phyloP scores from a whole-genome alignment of 2,329 filamentous ascomycete species.

The Fusarium fracticaudum region DNA sequence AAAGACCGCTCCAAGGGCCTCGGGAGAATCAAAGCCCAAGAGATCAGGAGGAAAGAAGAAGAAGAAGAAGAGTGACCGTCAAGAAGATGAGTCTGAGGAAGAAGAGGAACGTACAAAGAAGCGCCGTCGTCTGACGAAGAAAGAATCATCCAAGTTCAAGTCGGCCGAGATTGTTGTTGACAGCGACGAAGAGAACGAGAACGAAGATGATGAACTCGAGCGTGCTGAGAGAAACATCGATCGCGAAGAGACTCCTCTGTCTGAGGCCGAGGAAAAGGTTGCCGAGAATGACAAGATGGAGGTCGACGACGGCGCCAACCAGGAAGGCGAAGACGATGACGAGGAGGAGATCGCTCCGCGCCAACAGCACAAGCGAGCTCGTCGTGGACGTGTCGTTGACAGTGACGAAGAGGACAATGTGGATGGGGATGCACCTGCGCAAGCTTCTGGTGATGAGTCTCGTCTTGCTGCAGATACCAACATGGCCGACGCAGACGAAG shows the following conservation, averaged over 20 bases:
- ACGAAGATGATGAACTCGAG: conserved; percentile 55
- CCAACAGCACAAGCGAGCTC: conserved; percentile 56
- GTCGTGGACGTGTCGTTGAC: conserved; percentile 63
- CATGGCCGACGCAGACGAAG: conserved; percentile 53
- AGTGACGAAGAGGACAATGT: conserved; percentile 62
- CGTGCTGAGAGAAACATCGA: conserved; percentile 56
- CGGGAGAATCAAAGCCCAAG: conserved; percentile 56
- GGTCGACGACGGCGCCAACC: conserved; percentile 55
- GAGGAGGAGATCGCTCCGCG: conserved; percentile 59
- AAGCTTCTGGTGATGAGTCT: conserved; percentile 36
- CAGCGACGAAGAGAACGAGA: conserved; percentile 66
- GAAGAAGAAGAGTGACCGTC: conserved; percentile 52
- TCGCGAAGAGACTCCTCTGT: conserved; percentile 48
- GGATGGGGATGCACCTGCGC: conserved; percentile 24
- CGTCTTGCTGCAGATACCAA: conserved; percentile 48
- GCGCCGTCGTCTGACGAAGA: conserved; percentile 66
- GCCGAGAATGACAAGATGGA: conserved; percentile 61
- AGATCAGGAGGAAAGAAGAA: conserved; percentile 59
- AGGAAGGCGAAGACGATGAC: conserved; percentile 56
- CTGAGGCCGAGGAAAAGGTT: conserved; percentile 50
- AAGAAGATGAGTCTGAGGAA: conserved; percentile 57
- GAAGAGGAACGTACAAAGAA: conserved; percentile 65
- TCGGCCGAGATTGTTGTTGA: conserved; percentile 85
- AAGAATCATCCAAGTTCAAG: conserved; percentile 76
- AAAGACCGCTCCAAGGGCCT: conserved; percentile 55